Evolutionary conservation across 192 early-diverging fungal species (phyloP).

Genomic region (Rhizophlyctis rosea): DNA sequence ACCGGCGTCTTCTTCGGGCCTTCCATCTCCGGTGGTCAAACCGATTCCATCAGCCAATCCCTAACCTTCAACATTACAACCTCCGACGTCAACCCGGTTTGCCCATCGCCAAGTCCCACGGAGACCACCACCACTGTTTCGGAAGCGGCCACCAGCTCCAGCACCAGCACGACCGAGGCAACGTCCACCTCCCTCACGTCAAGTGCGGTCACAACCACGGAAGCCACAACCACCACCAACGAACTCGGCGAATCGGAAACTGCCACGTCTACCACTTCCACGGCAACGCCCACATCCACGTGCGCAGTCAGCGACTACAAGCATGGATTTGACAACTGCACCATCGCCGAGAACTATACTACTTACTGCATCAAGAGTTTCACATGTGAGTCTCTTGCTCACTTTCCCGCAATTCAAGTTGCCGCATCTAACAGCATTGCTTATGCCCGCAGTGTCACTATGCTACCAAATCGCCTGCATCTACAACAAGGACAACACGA

Average conservation of each 20-base stretch:
- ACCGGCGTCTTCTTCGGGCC: constrained; percentile 21
- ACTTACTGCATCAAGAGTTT: no score
- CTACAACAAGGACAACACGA: no score
- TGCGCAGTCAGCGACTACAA: no score
- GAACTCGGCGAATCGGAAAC: background rate
- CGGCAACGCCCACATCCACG: background rate
- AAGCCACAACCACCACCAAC: background rate
- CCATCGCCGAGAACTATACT: no score
- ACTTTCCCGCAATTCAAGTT: no score
- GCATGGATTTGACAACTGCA: no score
- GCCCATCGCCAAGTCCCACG: constrained; percentile 2
- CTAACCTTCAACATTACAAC: constrained; percentile 23
- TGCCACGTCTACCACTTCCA: background rate
- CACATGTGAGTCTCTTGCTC: no score
- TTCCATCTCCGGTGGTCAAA: constrained; percentile 1
- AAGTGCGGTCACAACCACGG: background rate
- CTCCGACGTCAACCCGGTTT: background rate
- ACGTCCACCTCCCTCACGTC: background rate
- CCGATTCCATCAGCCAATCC: constrained; percentile 11
- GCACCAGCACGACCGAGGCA: background rate
- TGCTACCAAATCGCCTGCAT: no score
- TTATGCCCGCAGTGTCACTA: no score
- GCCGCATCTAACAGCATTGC: no score
- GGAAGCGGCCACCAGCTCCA: constrained; percentile 4
- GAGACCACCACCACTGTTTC: constrained; percentile 6